Evolutionary conservation across 225 moss, liverwort and hornwort species (phyloP).

Genomic region (Rhytidiadelphus loreus): DNA sequence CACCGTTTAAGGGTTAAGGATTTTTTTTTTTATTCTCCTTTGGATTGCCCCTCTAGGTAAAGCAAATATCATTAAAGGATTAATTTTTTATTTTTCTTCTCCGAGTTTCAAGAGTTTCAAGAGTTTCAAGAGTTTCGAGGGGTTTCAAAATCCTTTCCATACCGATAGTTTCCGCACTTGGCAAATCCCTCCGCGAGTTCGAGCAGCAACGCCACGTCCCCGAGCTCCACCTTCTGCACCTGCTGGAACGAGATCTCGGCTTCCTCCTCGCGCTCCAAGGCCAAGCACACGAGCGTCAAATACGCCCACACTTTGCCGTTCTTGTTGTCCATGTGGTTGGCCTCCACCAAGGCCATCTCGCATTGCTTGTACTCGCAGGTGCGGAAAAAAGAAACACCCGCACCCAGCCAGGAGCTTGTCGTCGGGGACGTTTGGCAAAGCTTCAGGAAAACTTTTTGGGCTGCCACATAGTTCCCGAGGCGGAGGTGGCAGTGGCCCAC

Average conservation of each 20-base stretch:
- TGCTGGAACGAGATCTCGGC: constrained; percentile 73
- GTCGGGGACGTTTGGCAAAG: constrained; percentile 41
- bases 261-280: constrained; percentile 40
- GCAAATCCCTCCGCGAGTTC: constrained; percentile 50
- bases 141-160: background rate
- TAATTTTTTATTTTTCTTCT: too few relatives aligned
- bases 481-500: constrained; percentile 54
- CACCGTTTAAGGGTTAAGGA: too few relatives aligned
- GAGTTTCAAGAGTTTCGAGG: fast-evolving
- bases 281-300: constrained; percentile 44
- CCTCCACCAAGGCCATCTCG: constrained; percentile 71
- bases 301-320: constrained; percentile 75
- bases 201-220: constrained; percentile 24
- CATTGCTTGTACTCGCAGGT: constrained; percentile 51
- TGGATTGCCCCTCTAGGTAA: too few relatives aligned
- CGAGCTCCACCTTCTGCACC: constrained; percentile 35
- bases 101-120: fast-evolving
- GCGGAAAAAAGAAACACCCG: constrained; percentile 43
- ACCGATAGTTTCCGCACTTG: constrained; percentile 67
- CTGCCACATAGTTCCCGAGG: constrained; percentile 21
- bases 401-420: constrained; percentile 48
- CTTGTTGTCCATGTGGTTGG: constrained; percentile 60
- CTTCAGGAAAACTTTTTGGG: constrained; percentile 53
- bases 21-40: too few relatives aligned
- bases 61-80: too few relatives aligned